phyloP scores from a whole-genome alignment of 768 basidiomycete species.

The Boletus rubescentipes region DNA sequence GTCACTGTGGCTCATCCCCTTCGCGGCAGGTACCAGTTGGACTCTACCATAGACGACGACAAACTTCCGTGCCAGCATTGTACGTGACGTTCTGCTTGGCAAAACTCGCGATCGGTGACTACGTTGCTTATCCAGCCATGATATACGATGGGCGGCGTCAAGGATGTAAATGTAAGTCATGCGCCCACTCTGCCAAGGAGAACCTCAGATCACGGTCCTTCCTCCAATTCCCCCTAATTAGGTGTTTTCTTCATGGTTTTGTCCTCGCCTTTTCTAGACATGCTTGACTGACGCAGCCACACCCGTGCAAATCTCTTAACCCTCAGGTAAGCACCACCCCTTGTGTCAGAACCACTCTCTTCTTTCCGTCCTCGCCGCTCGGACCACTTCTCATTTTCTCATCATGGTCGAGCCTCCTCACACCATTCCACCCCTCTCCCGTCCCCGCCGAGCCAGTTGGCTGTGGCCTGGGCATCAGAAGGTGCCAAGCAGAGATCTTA shows the following conservation, averaged over 20 bases:
- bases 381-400: conserved; percentile 3
- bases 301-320: conserved; percentile 20
- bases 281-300: conserved; percentile 33
- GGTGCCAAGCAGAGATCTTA: conserved; percentile 16
- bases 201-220: neutral
- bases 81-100: conserved; percentile 5
- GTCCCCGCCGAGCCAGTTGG: conserved; percentile 28
- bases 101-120: neutral
- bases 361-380: conserved; percentile 3
- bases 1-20: neutral
- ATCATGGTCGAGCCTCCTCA: conserved; percentile 24
- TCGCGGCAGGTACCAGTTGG: neutral
- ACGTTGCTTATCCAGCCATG: neutral
- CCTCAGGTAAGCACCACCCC: conserved; percentile 31
- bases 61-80: neutral
- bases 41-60: conserved; percentile 9
- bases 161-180: conserved; percentile 33
- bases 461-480: conserved; percentile 29
- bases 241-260: conserved; percentile 11
- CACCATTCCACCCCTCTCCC: conserved; percentile 3
- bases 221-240: conserved; percentile 7
- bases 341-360: conserved; percentile 14
- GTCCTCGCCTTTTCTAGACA: conserved; percentile 28
- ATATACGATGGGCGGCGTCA: conserved; percentile 24
- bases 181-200: conserved; percentile 24